Evolutionary conservation across 345 rosid species (phyloP).

Genomic region (Crucihimalaya himalaica): DNA sequence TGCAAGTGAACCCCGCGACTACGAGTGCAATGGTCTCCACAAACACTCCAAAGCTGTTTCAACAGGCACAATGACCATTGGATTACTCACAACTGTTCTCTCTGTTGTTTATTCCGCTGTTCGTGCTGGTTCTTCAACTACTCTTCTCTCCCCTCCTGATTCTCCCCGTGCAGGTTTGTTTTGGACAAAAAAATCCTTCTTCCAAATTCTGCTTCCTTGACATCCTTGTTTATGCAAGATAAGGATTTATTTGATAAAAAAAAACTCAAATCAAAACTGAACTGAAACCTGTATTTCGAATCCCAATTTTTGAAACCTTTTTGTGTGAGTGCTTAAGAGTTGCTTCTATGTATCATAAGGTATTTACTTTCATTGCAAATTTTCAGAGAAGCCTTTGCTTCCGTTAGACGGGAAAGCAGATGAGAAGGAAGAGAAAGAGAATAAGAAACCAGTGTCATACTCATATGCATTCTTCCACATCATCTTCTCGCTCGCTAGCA

Average conservation of each 20-base stretch:
- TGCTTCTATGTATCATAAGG: background rate
- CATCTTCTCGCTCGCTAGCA: constrained; percentile 96
- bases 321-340: background rate
- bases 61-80: constrained; percentile 82
- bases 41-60: constrained; percentile 86
- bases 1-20: constrained; percentile 94
- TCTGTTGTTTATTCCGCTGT: constrained; percentile 98
- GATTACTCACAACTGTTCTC: constrained; percentile 82
- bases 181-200: background rate
- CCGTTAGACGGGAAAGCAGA: constrained; percentile 77
- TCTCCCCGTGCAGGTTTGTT: constrained; percentile 88
- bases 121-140: constrained; percentile 96
- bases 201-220: background rate
- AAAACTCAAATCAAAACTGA: background rate
- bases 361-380: constrained; percentile 30
- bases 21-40: constrained; percentile 94
- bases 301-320: background rate
- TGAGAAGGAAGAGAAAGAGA: constrained; percentile 72
- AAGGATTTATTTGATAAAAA: background rate
- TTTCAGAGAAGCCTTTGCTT: constrained; percentile 77
- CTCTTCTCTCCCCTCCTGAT: constrained; percentile 81
- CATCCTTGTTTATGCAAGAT: background rate
- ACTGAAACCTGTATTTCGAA: background rate
- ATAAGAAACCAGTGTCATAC: constrained; percentile 77
- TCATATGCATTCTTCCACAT: constrained; percentile 97